Percentiles rank a stretch among this genome's conserved stretches.
Conservation (phyloP, 2,329 filamentous ascomycete species). For the Elsinoe ampelina region DNA sequence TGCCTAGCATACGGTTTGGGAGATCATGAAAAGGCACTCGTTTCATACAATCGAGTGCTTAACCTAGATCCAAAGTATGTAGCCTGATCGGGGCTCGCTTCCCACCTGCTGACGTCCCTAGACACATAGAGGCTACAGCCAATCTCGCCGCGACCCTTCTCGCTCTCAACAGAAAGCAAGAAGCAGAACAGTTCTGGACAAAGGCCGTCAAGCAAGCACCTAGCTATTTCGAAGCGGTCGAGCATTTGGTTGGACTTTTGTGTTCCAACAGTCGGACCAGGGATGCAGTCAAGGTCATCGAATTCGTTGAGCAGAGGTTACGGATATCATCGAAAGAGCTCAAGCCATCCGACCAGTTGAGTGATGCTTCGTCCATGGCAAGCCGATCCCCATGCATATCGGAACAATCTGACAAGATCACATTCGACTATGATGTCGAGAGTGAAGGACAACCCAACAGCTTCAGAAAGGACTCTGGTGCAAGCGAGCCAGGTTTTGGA, state of each 20-base stretch:
- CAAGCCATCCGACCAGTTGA: conserved; percentile 44
- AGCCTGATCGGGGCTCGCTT: background rate
- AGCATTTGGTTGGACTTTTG: conserved; percentile 81
- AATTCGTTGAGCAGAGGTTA: conserved; percentile 69
- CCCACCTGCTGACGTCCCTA: conserved; percentile 29
- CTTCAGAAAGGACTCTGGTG: conserved; percentile 23
- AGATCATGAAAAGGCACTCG: conserved; percentile 66
- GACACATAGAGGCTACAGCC: conserved; percentile 85
- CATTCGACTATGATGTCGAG: conserved; percentile 48
- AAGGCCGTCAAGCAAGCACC: conserved; percentile 75
- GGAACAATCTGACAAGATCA: conserved; percentile 46
- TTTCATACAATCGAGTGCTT: conserved; percentile 63
- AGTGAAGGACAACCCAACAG: conserved; percentile 23
- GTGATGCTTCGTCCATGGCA: conserved; percentile 48
- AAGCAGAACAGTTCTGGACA: conserved; percentile 80
- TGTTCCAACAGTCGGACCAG: conserved; percentile 71
- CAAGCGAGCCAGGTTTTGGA: conserved; percentile 51
- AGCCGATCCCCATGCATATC: conserved; percentile 47
- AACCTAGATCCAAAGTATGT: conserved; percentile 47
- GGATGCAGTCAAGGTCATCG: conserved; percentile 81
- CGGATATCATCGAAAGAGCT: conserved; percentile 30
- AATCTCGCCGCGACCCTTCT: conserved; percentile 86
- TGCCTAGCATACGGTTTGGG: conserved; percentile 87
- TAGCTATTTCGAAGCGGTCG: conserved; percentile 86
- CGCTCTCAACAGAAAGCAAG: conserved; percentile 68